Evolutionary conservation across 2,329 filamentous ascomycete species (phyloP), one percentile per base, ranked within the genome.

Genomic region (Colletotrichum sp.): DNA sequence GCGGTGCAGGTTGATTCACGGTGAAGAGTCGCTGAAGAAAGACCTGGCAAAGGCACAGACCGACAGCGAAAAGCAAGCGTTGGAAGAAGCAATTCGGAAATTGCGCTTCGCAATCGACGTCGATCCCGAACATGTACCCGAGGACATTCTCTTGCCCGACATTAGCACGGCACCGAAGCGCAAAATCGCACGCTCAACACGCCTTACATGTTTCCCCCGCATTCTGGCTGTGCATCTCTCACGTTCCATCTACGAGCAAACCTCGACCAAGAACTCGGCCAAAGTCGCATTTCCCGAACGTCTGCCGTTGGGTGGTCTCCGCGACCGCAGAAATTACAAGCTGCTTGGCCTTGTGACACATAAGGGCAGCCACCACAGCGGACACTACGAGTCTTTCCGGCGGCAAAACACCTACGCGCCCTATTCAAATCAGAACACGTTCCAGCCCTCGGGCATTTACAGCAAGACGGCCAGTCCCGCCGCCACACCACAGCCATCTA

Each of bases 311-410:
- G 97, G 97, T 2, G 93, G 95, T 1, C 87, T 99, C 28, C 86
- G 97, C 59, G 91, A 94, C 72, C 93, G 94, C 81, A 94, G 93
- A 78, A 94, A 91, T 82, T 99, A 98, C 85, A 95, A 93, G 80
- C 89, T 99, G 7, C 90, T 98, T 1, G 95, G 94, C 15, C 92
- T 98, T 44, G 95, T 99, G 44, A 98, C 95, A 26, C 97, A 99
- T 83, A 98, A 98, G 81, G 97, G 97, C 49, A 98, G 95, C 77
- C 97, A 99, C 83, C 94, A 98, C 82, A 98, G 96, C 80, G 97
- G 97, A 1, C 97, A 99, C 83, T 99, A 99, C 86, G 97, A 99
- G 84, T 96, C 96, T 1, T 99, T 99, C 84, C 91, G 97, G 39
- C 92, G 97, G 49, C 97, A 99, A 84, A 94, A 95, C 75, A 71